Evolutionary conservation across 495 filamentous ascomycete species (phyloP), one percentile per base, ranked within the genome.

Genomic region (Penicillium canescens): DNA sequence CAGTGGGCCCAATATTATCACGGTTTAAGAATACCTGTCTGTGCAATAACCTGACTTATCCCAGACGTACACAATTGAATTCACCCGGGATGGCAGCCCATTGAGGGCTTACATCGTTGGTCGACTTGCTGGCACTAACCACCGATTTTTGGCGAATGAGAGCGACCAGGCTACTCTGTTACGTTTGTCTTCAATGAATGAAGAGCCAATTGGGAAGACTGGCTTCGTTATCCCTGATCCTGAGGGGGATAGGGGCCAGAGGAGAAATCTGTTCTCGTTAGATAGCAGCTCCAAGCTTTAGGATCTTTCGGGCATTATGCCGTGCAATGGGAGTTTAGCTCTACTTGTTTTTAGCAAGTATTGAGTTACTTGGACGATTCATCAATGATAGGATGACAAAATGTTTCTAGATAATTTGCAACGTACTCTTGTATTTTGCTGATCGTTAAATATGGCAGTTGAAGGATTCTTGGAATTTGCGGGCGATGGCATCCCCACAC

Each of bases 51-150:
- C 44, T 13, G 14, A 46, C 28, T 36, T 39, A 24, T 23, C n/a
- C n/a, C 43, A 84, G 81, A 84, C 81, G 16, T 84, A 83, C 52
- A 84, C 81, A 0, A 74, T 80, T 6, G 71, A 79, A 36, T 84
- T 74, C 50, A 54, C 67, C 24, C 76, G 79, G 3, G 70, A 75
- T 46, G 79, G 78, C 2, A 65, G 46, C 1, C 78, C 78, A 0
- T 24, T 52, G 7, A 56, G 55, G 46, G 79, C 72, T 0, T 73
- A 74, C 61, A 64, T 84, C 6, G 61, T 84, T 0, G 81, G 79
- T 1, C 61, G 80, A 20, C 55, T 84, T 47, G 61, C 55, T 20
- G 43, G 57, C 1, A 76, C 61, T 46, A 68, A 72, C 0, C 64
- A 70, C 54, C 71, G 81, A 2, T 82, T 83, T 56, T 14, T 83